Evolutionary conservation across 257 asterid genomes (phyloP), one percentile per base, ranked within the genome.

Genomic region (Solanum arcanum): DNA sequence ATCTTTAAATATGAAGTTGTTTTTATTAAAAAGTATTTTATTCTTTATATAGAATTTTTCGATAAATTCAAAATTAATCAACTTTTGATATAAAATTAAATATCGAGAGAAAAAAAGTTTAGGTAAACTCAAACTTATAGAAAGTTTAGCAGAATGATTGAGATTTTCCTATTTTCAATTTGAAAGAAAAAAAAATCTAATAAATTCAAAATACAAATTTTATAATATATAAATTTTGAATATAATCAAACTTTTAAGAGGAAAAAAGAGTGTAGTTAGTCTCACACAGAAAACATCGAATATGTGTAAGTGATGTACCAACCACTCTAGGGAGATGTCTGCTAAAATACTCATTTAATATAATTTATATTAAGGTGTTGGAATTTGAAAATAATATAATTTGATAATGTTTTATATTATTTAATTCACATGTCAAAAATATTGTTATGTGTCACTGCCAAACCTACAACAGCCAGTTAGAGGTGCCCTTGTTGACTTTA

Each of bases 31-130:
- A 52, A 52, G n/a, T 52, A 52, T 52, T 18, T 52, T 52, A 52
- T 52, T 9, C 4, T 18, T 52, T 18, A 52, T 52, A 52, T 52
- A 18, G 0, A 52, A 52, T 0, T 6, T 18, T 52, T 52, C 11
- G 1, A 9, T 52, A 16, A 52, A 52, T 52, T 52, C 11, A 18
- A 0, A 52, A 16, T 18, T 18, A 52, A 18, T 52, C n/a, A 52
- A 52, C 0, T 52, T 0, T 0, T 18, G 0, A 52, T 18, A 4
- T 52, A 4, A 52, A 18, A 52, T 52, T 0, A 2, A 18, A 16
- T 7, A 52, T 52, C 4, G 2, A 16, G 0, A 18, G 11, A 52
- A 52, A 16, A 52, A 5, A 2, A 52, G 18, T 4, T 2, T 2
- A 16, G 1, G 62, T 52, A 52, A 4, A 18, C n/a, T 52, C 62